phyloP scores from a whole-genome alignment of 805 yeast species.

The Saturnispora hagleri region DNA sequence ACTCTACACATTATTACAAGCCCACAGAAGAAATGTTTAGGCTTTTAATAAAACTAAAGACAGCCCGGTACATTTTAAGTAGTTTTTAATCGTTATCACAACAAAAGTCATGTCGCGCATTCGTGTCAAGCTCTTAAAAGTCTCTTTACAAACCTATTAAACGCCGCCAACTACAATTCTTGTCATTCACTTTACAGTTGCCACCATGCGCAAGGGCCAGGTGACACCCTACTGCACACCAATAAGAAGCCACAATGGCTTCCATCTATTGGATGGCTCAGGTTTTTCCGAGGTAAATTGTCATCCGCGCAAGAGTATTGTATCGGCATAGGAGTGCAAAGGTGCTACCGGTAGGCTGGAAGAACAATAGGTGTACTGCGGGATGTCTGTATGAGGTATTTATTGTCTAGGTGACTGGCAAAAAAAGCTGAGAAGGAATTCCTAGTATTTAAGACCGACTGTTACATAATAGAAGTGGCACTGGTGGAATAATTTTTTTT shows the following conservation, averaged over 20 bases:
- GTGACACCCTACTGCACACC: neutral
- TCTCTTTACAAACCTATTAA: neutral
- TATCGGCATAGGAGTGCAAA: neutral
- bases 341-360: neutral
- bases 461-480: neutral
- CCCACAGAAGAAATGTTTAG: too few species aligned
- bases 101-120: neutral
- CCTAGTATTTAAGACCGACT: neutral
- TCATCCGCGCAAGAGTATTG: neutral
- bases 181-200: neutral
- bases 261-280: neutral
- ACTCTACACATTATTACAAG: too few species aligned
- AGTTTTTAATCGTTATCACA: neutral
- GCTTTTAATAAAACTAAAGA: too few species aligned
- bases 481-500: neutral
- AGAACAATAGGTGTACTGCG: neutral
- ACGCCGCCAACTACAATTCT: neutral
- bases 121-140: neutral
- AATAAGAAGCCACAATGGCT: neutral
- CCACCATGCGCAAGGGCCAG: neutral
- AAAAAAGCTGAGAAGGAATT: neutral
- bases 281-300: neutral
- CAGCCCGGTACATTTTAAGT: too few species aligned
- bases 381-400: neutral
- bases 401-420: neutral